Conservation (phyloP, 2,329 filamentous ascomycete genomes). For the Akanthomyces uredinophilus region DNA sequence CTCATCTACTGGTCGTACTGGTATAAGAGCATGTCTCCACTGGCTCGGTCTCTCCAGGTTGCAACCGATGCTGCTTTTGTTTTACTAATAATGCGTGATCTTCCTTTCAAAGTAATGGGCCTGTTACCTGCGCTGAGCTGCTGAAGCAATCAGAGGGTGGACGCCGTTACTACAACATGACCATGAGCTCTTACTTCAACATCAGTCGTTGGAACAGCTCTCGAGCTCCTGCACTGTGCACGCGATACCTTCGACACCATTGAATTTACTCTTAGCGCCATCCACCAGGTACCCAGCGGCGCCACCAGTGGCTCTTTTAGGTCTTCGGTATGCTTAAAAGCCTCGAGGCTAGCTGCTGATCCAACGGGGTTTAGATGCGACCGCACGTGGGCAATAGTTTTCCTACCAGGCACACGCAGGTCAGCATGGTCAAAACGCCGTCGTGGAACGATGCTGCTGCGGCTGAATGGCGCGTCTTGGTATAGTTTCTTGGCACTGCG, state of each 20-base stretch:
- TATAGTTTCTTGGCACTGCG: background rate
- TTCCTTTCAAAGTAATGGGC: too few species aligned
- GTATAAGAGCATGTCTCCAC: background rate
- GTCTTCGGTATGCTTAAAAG: slow-evolving; percentile 7
- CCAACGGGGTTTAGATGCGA: background rate
- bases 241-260: background rate
- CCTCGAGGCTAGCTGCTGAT: background rate
- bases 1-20: background rate
- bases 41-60: background rate
- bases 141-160: background rate
- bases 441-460: background rate
- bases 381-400: slow-evolving; percentile 3
- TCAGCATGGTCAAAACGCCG: background rate
- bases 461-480: slow-evolving; percentile 7
- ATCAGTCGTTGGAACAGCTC: too few species aligned
- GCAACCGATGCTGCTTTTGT: background rate
- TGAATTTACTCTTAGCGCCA: background rate
- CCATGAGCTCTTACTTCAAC: too few species aligned
- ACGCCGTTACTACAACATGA: background rate
- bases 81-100: background rate
- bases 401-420: background rate
- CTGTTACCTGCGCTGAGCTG: background rate
- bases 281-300: slow-evolving; percentile 3
- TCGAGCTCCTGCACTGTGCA: background rate
- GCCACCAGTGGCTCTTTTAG: slow-evolving; percentile 2